Conservation (phyloP, 805 yeast species). For the Kazachstania bromeliacearum region DNA sequence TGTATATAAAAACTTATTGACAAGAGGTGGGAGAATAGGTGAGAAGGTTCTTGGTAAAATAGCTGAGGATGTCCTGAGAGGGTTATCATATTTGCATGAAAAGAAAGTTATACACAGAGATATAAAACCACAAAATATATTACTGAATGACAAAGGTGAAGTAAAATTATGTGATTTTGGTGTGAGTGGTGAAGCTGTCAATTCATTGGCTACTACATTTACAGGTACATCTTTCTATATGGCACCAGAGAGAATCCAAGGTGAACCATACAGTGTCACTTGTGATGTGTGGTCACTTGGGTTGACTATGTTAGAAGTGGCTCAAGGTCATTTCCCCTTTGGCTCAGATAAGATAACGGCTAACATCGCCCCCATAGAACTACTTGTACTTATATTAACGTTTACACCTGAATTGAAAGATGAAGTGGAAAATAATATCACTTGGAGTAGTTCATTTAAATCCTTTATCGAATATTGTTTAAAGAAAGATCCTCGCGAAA, state of each 20-base stretch:
- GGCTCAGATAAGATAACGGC: constrained; percentile 37
- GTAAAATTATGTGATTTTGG: constrained; percentile 96
- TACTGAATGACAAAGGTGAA: constrained; percentile 65
- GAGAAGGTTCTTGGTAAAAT: constrained; percentile 88
- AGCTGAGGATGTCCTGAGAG: constrained; percentile 76
- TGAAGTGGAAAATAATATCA: constrained; percentile 62
- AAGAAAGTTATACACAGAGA: constrained; percentile 88
- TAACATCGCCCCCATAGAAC: constrained; percentile 72
- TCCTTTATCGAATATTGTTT: constrained; percentile 74
- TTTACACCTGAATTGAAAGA: constrained; percentile 74
- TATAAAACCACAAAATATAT: constrained; percentile 89
- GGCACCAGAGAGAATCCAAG: constrained; percentile 97
- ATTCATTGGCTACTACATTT: constrained; percentile 90
- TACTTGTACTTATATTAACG: constrained; percentile 69
- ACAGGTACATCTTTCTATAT: constrained; percentile 96
- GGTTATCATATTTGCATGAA: constrained; percentile 80
- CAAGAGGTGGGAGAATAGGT: constrained; percentile 76
- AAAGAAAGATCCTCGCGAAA: constrained; percentile 63
- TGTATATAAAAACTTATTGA: constrained; percentile 67
- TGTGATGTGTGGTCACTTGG: constrained; percentile 97
- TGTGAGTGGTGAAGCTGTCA: constrained; percentile 93
- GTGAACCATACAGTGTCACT: constrained; percentile 89
- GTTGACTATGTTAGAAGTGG: constrained; percentile 83
- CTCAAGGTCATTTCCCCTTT: constrained; percentile 85
- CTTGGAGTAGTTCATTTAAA: constrained; percentile 77